Base-by-base conservation (phyloP, 257 asterid genomes). In the Primulina eburnea region DNA sequence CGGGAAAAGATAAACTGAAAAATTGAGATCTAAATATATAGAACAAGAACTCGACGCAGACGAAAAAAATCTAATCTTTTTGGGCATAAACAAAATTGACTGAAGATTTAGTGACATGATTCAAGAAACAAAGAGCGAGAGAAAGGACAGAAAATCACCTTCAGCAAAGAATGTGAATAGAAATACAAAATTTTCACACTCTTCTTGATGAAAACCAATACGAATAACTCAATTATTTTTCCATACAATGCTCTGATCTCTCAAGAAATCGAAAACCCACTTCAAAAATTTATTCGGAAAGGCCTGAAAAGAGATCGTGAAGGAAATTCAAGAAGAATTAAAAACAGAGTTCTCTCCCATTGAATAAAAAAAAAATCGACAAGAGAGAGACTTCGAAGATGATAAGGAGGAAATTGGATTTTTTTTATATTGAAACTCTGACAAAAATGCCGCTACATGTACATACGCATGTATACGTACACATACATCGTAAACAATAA, bases 91-190 rank as follows among this genome's bases (percentile, higher is more conserved):
- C 53, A 43, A 17, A 14, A 14, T 5, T 1, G 21, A 50, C 57
- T 50, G 57, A 6, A 73, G 24, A 32, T 38, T 17, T 30, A n/a
- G 2, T 5, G 56, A 71, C 65, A 58, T 11, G 33, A 9, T 33
- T 21, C 32, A 3, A 38, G 16, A 4, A 28, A 5, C 32, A 8
- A 11, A 32, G 0, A 4, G 3, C 28, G 29, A 17, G 53, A 21
- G 43, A 28, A 65, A n/a, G 34, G 32, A 12, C 35, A 18, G 17
- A n/a, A 21, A 69, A 43, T 30, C 50, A 70, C 80, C 80, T 71
- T 76, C 33, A 9, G 9, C 67, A 24, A 62, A 43, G 26, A 69
- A 59, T 30, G 34, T 4, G 53, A 14, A 50, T 16, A 50, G 55
- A 14, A 50, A 16, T 40, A 24, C 29, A 8, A 35, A 10, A 32